Evolutionary conservation across 352 stramenopile species (phyloP), one percentile per base, ranked within the genome.

Genomic region (Phytophthora boehmeriae): DNA sequence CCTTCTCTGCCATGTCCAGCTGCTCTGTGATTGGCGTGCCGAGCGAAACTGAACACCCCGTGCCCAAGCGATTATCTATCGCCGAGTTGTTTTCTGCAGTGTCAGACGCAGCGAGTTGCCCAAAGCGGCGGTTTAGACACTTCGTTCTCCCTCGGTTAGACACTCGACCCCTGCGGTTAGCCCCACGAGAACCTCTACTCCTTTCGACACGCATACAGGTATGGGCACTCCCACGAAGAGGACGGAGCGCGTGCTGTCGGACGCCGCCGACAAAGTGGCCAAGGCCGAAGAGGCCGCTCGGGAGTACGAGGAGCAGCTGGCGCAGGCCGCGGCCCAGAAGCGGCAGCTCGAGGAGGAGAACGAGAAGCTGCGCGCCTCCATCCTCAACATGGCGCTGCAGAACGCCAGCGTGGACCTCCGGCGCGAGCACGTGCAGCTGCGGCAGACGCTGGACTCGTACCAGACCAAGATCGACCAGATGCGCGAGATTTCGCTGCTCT

Each of bases 381-480:
- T 95, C 56, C 70, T 93, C 17, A 82, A 66, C 57, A 84, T 90
- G 58, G 84, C 85, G 28, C 68, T 93, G 32, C 77, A 92, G 54
- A 84, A 90, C 56, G 86, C 86, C 20, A 93, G 77, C 66, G 74
- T 84, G 13, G 86, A 95, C 57, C 67, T 93, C 36, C 83, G 85
- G 23, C 84, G 84, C 28, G 86, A 95, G 58, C 83, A 95, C 50
- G 76, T 89, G 59, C 84, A 93, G 66, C 69, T 95, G 48, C 83
- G 84, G 9, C 86, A 95, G 73, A 93, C 85, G 39, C 73, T 95
- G 14, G 83, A 93, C 58, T 93, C 84, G 71, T 92, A 91, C 69
- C 84, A 95, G 78, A 87, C 67, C 71, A 95, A 95, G 71, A 92
- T 95, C 66, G 86, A 93, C 66, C 84, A 92, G 59, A 92, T 93